Base-by-base conservation (phyloP, 2,329 filamentous ascomycete genomes). In the Apiospora phragmitis region DNA sequence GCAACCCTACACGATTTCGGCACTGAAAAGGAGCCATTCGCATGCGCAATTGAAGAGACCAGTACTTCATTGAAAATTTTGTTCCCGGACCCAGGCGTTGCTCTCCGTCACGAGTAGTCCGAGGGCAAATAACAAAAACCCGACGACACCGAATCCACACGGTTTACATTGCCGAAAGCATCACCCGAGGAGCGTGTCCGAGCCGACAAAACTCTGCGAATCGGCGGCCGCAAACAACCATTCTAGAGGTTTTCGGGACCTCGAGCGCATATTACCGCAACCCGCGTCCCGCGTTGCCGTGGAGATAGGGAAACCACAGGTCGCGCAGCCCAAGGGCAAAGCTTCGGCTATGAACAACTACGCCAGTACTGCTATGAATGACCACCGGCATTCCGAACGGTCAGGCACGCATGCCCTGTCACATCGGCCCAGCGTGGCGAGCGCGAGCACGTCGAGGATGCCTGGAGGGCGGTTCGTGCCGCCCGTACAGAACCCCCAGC, bases 291-390 rank as follows among this genome's bases (percentile, higher is more conserved):
- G 43, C 65, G 65, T 32, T 47, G 42, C 65, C 26, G 42, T 47
- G 65, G 65, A 45, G 32, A 67, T 67, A 67, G 65, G 65, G 35
- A 67, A 67, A 35, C 65, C 65, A 29, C 41, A 21, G 65, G 65
- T 24, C 42, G 42, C 65, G 65, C 42, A 67, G 65, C 65, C 42
- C 26, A 67, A 67, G 65, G 65, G 59, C 69, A 75, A 73, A 75
- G 69, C 73, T 45, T 72, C 73, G 14, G 75, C 73, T 69, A 78
- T 79, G 75, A 78, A 77, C 72, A 79, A 77, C 70, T 79, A 78
- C 72, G 77, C 77, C n/a, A 75, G 75, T 65, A 76, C 71, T 45
- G 77, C 74, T 65, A 78, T 80, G 75, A 79, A 78, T 72, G 78
- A 80, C 2, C 79, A 77, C 67, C 73, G 69, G 51, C 69, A 72